Evolutionary conservation across 2,329 filamentous ascomycete species (phyloP).

Genomic region (Bipolaris gigantea): DNA sequence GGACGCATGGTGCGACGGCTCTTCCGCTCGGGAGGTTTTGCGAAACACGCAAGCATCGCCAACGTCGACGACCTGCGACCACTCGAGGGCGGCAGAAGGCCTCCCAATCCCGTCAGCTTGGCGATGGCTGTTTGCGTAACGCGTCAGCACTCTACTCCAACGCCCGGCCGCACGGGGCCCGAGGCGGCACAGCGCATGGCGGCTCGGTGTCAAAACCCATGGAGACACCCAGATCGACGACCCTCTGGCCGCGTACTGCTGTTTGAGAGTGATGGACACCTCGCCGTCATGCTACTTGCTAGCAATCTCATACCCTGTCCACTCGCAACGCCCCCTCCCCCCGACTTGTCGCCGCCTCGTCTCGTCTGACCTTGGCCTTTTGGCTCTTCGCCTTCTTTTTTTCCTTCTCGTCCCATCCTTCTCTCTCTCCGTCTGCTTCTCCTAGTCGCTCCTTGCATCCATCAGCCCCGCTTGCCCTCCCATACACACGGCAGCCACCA

Average conservation of each 20-base stretch:
- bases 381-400: constrained; percentile 1
- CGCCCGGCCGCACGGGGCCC: constrained; percentile 8
- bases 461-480: not conserved
- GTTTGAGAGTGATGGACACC: constrained; percentile 11
- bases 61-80: not conserved
- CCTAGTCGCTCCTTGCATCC: constrained; percentile 8
- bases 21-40: constrained; percentile 13
- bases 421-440: not conserved
- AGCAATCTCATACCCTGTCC: constrained; percentile 14
- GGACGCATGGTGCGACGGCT: constrained; percentile 16
- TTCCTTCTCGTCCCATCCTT: not conserved
- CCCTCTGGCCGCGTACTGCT: constrained; percentile 9
- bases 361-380: not conserved
- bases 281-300: constrained; percentile 4
- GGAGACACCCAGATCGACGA: constrained; percentile 8
- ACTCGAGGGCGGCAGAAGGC: not conserved
- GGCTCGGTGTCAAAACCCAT: constrained; percentile 12
- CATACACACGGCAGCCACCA: constrained; percentile 8
- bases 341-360: constrained; percentile 1
- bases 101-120: constrained; percentile 1
- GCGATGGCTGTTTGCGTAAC: constrained; percentile 9
- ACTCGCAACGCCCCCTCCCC: not conserved
- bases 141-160: constrained; percentile 8
- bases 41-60: constrained; percentile 12
- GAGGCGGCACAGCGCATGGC: constrained; percentile 5